Conservation (phyloP, 2,329 filamentous ascomycete genomes). For the Epichloe sp. region DNA sequence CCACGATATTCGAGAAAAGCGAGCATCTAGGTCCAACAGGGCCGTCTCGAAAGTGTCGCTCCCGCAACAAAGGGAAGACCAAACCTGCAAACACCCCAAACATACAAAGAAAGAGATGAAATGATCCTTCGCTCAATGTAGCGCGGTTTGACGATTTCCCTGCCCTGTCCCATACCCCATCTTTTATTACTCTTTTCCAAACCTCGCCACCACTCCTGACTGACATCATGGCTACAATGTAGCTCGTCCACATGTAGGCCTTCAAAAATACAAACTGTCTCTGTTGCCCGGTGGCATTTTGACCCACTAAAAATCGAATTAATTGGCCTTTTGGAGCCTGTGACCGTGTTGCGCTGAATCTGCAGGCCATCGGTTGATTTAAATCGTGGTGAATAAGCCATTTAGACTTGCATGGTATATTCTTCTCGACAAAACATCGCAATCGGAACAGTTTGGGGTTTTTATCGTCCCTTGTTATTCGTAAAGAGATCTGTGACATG, state of each 20-base stretch:
- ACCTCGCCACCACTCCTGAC: not conserved
- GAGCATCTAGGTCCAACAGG: slow-evolving; percentile 4
- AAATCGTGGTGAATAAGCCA: not conserved
- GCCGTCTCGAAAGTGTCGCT: not conserved
- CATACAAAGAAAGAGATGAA: not conserved
- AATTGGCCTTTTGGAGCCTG: not conserved
- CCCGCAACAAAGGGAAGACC: not conserved
- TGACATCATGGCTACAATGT: not conserved
- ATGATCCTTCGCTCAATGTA: not conserved
- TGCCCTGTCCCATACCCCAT: not conserved
- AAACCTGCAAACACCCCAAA: not conserved
- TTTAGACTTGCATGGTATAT: not conserved
- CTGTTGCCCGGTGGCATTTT: not conserved
- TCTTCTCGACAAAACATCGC: not conserved
- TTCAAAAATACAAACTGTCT: not conserved
- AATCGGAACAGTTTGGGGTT: not conserved
- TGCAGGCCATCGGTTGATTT: not conserved
- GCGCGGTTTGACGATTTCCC: not conserved
- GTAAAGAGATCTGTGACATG: slow-evolving; percentile 23
- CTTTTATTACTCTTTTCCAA: not conserved
- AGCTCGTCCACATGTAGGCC: not conserved
- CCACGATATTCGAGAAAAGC: not conserved
- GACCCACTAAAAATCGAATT: not conserved
- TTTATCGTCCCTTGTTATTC: slow-evolving; percentile 25
- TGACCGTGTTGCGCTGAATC: not conserved